These are phyloP conservation scores for Eucalyptus rudis DNA, from an alignment of 345 rosid species.

Conservation along the genomic window DNA sequence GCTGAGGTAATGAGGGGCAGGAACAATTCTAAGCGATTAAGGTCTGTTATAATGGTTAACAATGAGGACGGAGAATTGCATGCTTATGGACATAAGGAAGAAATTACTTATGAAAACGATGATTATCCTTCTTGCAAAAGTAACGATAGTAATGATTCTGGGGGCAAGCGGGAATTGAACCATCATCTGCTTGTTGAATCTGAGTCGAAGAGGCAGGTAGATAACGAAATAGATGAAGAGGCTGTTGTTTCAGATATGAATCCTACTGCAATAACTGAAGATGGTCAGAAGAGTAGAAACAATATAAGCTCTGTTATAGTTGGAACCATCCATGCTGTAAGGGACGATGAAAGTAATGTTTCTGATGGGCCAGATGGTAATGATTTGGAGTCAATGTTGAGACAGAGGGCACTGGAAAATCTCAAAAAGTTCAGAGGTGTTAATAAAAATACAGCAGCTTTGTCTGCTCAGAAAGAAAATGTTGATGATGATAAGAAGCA, in stretches of 20 bases:
- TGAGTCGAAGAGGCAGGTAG: background rate
- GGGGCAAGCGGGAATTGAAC: conserved; percentile 11
- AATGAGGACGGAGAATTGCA: conserved; percentile 9
- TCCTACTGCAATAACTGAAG: background rate
- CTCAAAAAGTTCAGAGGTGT: conserved; percentile 48
- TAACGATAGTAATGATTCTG: conserved; percentile 28
- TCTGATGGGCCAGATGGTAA: conserved; percentile 9
- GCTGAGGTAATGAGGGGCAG: conserved; percentile 17
- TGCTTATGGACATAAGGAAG: conserved; percentile 28
- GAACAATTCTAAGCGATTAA: conserved; percentile 27
- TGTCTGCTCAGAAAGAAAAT: background rate
- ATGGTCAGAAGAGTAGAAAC: background rate
- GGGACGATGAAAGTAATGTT: conserved; percentile 7
- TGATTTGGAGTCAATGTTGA: conserved; percentile 54
- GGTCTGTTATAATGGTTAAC: conserved; percentile 40
- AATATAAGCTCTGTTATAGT: conserved; percentile 1
- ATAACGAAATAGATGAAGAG: conserved; percentile 18
- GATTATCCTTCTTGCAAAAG: conserved; percentile 47
- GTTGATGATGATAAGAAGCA: conserved; percentile 1
- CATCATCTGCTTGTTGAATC: conserved; percentile 3
- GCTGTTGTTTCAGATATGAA: conserved; percentile 1
- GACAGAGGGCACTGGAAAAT: conserved; percentile 72
- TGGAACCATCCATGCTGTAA: background rate
- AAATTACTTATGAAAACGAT: conserved; percentile 29
- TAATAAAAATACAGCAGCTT: background rate